phyloP scores from a whole-genome alignment of 192 early-diverging fungal species.

The Linderina pennispora region DNA sequence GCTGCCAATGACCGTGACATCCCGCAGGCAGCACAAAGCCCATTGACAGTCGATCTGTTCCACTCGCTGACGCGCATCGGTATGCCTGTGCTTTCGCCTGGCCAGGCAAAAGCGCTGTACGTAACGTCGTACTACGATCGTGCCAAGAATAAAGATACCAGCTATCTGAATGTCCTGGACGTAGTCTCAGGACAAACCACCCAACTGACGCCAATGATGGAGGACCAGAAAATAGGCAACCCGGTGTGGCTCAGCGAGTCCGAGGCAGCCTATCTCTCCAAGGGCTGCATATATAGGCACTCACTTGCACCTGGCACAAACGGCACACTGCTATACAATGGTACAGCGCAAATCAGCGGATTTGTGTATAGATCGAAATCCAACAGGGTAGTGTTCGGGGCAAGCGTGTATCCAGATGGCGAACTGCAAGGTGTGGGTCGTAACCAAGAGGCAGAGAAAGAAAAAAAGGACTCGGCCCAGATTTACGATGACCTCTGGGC shows the following conservation, averaged over 20 bases:
- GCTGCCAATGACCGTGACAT: no score
- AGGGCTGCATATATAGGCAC: neutral
- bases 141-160: neutral
- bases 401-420: slow-evolving; percentile 49
- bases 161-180: neutral
- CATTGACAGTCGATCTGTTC: neutral
- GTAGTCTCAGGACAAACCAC: neutral
- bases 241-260: neutral
- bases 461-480: slow-evolving; percentile 44
- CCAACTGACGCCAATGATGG: neutral
- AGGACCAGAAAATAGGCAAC: neutral
- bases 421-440: slow-evolving; percentile 41
- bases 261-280: neutral
- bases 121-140: neutral
- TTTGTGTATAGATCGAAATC: slow-evolving; percentile 44
- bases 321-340: neutral
- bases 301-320: neutral
- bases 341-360: slow-evolving; percentile 6
- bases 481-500: slow-evolving; percentile 58
- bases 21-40: no score
- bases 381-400: slow-evolving; percentile 50
- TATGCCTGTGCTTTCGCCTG: neutral
- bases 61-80: neutral
- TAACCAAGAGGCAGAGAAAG: slow-evolving; percentile 27
- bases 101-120: neutral